Base-by-base conservation (phyloP, 1,139 yeast species). In the Geotrichum histeridarum region DNA sequence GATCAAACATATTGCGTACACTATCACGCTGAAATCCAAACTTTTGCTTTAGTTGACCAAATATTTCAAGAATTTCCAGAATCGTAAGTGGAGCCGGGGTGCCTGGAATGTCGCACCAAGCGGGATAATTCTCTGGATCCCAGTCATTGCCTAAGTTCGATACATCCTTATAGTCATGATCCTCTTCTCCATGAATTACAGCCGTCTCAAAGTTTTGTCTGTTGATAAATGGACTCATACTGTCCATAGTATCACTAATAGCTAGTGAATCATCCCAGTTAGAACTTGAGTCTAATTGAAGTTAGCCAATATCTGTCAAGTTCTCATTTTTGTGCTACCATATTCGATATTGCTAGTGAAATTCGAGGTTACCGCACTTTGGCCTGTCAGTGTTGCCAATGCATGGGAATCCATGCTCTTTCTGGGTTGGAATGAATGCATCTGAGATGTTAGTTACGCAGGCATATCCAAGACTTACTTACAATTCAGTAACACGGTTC, bases 21-120 rank as follows among this genome's bases (percentile, higher is more conserved):
- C 84, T 82, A 64, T 83, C 89, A 70, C 82, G 77, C 72, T 85
- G 91, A 74, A 85, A 85, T 59, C 91, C 91, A 70, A 85, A 83
- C 66, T 78, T 77, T 65, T 77, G 75, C 53, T 84, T 73, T 65
- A 84, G 74, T 61, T 79, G 81, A 60, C 80, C 81, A 65, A 83
- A 82, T 48, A 83, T 79, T 63, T 78, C 83, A 65, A 80, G 82
- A 43, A 87, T 82, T 45, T 81, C 81, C 52, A 72, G 75, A 50
- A 71, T 71, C 0, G 77, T 62, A 27, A 77, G 71, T 1, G 81
- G 80, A 2, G 70, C 67, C 8, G 65, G 65, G 2, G 67, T 67
- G 1, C 68, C 67, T 7, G 70, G 41, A n/a, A 53, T 52, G 27
- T 54, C 64, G 9, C 68, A 66, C 89, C 89, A 84, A 5, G 83